These are phyloP conservation scores for Boletus sensibilis DNA, from an alignment of 768 basidiomycete genomes.

Conservation along the genomic window DNA sequence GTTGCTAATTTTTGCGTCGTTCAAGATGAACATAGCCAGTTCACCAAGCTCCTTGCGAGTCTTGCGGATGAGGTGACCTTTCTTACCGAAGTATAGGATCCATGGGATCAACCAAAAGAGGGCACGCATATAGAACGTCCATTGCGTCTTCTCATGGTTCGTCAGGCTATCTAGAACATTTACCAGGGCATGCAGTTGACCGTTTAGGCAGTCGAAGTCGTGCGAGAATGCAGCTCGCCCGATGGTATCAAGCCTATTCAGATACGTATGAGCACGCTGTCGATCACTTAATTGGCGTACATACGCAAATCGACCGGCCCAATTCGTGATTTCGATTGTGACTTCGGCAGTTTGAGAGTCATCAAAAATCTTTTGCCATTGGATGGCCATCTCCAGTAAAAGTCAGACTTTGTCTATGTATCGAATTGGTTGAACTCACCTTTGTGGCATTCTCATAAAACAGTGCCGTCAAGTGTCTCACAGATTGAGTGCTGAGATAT, in stretches of 20 bases:
- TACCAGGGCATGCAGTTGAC: conserved; percentile 46
- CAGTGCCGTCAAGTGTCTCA: conserved; percentile 48
- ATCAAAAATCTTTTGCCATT: conserved; percentile 51
- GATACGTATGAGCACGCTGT: neutral
- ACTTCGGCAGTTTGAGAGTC: conserved; percentile 37
- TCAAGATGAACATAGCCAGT: conserved; percentile 52
- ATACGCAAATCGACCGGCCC: conserved; percentile 62
- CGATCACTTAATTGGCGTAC: conserved; percentile 17
- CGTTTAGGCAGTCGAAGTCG: conserved; percentile 57
- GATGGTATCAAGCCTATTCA: conserved; percentile 53
- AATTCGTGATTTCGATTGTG: conserved; percentile 55
- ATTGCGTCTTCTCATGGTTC: conserved; percentile 56
- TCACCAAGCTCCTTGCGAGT: conserved; percentile 54
- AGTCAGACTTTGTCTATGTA: neutral
- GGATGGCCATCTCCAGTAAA: conserved; percentile 38
- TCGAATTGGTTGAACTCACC: conserved; percentile 8
- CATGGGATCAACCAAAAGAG: conserved; percentile 61
- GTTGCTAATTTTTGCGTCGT: conserved; percentile 47
- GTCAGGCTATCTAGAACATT: conserved; percentile 57
- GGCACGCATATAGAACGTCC: conserved; percentile 63
- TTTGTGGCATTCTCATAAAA: conserved; percentile 58
- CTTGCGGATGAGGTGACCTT: conserved; percentile 55
- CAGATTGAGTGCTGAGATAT: conserved; percentile 46
- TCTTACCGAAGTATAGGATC: conserved; percentile 54
- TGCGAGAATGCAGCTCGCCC: conserved; percentile 63